phyloP scores from a whole-genome alignment of 1,139 yeast genomes.

The Chernovozyma sophiae-reginae region DNA sequence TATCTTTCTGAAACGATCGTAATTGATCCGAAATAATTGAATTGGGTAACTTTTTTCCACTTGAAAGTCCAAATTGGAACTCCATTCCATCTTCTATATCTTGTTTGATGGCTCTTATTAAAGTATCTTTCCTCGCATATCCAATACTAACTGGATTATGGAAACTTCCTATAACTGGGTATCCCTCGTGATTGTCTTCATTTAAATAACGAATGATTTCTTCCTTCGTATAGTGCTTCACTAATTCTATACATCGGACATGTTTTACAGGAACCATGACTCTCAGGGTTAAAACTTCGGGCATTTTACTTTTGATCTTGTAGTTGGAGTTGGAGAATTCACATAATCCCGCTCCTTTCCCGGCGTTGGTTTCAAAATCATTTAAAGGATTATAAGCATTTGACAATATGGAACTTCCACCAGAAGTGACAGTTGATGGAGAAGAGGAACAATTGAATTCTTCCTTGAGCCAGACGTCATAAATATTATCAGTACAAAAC shows the following conservation, averaged over 20 bases:
- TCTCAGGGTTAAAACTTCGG: conserved; percentile 26
- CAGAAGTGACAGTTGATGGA: conserved; percentile 4
- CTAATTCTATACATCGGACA: conserved; percentile 28
- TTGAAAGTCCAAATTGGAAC: conserved; percentile 1
- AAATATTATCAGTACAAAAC: conserved; percentile 43
- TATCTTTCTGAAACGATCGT: background rate
- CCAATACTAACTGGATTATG: conserved; percentile 30
- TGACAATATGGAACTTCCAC: conserved; percentile 2
- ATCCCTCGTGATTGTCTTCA: conserved; percentile 42
- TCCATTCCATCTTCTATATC: background rate
- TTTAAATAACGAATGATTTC: conserved; percentile 18
- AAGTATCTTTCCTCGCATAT: conserved; percentile 17
- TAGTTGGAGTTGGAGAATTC: conserved; percentile 31
- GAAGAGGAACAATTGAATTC: conserved; percentile 20
- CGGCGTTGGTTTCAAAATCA: conserved; percentile 19
- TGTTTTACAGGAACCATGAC: conserved; percentile 31
- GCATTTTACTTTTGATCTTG: conserved; percentile 26
- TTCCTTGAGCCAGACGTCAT: conserved; percentile 40
- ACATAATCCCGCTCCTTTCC: conserved; percentile 41
- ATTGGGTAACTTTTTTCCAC: conserved; percentile 1
- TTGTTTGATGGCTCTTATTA: background rate
- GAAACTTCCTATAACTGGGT: conserved; percentile 31
- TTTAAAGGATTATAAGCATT: background rate
- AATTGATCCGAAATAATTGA: conserved; percentile 7
- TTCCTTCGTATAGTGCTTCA: conserved; percentile 19